Conservation (phyloP, 2,329 filamentous ascomycete genomes). For the Ceratocystis variospora region DNA sequence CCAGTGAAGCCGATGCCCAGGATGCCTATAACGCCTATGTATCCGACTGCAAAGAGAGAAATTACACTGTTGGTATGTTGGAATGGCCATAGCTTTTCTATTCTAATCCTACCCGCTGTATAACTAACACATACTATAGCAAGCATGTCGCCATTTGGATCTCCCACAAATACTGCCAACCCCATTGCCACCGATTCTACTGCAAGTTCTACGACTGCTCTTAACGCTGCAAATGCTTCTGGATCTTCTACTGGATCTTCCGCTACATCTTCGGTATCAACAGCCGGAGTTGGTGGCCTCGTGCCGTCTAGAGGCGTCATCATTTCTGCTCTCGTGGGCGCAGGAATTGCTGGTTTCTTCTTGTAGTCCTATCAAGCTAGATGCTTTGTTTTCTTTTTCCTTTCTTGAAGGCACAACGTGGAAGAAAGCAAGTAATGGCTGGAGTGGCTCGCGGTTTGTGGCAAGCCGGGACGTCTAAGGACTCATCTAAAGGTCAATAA, state of each 20-base stretch:
- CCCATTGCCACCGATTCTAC: background rate
- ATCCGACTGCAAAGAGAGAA: constrained; percentile 14
- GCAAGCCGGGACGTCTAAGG: background rate
- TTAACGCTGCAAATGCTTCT: background rate
- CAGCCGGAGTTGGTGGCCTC: background rate
- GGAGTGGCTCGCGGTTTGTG: background rate
- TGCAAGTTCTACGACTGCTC: background rate
- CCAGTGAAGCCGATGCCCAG: background rate
- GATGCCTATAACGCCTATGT: constrained; percentile 18
- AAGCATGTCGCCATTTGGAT: background rate
- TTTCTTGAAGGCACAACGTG: background rate
- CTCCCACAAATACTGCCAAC: background rate
- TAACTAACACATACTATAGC: background rate
- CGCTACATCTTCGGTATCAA: background rate
- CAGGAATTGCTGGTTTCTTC: constrained; percentile 6
- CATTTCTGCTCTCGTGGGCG: constrained; percentile 8
- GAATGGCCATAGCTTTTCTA: background rate
- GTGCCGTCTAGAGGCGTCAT: background rate
- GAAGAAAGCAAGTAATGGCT: background rate
- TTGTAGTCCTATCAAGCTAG: background rate
- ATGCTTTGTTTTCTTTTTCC: background rate
- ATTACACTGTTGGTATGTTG: constrained; percentile 15
- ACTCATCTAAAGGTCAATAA: background rate
- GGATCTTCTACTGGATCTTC: background rate
- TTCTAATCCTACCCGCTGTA: background rate